Evolutionary conservation across 2,329 filamentous ascomycete species (phyloP), one percentile per base, ranked within the genome.

Genomic region (Colletotrichum sp.): DNA sequence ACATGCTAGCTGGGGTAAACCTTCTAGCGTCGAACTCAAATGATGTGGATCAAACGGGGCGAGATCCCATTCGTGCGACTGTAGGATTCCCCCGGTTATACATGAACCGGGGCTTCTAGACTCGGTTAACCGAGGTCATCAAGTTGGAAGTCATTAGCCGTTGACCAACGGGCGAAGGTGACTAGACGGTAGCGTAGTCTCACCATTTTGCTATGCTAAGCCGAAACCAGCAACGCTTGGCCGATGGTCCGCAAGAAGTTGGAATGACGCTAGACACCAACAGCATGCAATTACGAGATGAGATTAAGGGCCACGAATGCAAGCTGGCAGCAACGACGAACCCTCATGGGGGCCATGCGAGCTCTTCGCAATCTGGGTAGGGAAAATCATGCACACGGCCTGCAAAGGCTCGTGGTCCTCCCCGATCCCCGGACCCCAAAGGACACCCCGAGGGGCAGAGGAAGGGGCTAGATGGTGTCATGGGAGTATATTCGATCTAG

Each of bases 1-100:
- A 21, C 4, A 6, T 4, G 15, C 21, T 61, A 38, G 62, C 68
- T 66, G 68, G 68, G 73, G 64, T 68, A 48, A 12, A 34, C 18
- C 15, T 13, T 67, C 38, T 64, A 75, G 62, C 32, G 21, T 26
- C 38, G 68, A 72, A 64, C 64, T 56, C 69, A 64, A 68, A 68
- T 36, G 13, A 15, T 52, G 62, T 21, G 56, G 38, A 30, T 38
- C 12, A 12, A 10, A 38, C 69, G 56, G 69, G 70, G 66, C 28
- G 43, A 21, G 10, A 72, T 73, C 69, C 71, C 32, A 73, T 70
- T 73, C 21, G 71, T 34, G 71, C 66, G 58, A 62, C 30, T 71
- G 9, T 16, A 15, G 24, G 12, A n/a, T 16, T 18, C 58, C 62
- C 70, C 66, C 34, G 32, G 66, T 15, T 60, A 13, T 32, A n/a